Percentiles rank a stretch among this genome's conserved stretches.
Evolutionary conservation across 1,284 basidiomycete species (phyloP).

Genomic region (Gymnopus androsaceus): DNA sequence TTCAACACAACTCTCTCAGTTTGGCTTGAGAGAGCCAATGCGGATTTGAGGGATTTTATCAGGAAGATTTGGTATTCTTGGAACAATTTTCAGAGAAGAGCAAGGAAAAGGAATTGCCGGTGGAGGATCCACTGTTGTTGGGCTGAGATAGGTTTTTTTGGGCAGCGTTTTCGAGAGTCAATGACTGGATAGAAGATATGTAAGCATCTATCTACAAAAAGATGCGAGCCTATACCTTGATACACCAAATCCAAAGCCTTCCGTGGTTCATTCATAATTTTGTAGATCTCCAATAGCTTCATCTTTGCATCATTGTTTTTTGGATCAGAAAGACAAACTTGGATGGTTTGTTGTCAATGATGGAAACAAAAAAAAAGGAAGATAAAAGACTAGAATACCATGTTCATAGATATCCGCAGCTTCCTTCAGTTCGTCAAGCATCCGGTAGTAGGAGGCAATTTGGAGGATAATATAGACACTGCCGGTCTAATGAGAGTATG

Average conservation of each 20-base stretch:
- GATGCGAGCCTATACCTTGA: no score
- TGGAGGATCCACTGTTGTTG: conserved; percentile 21
- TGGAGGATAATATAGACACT: conserved; percentile 68
- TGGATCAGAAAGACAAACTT: conserved; percentile 76
- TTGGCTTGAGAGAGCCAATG: conserved; percentile 55
- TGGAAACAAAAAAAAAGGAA: neutral
- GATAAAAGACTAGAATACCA: conserved; percentile 52
- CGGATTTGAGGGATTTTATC: conserved; percentile 40
- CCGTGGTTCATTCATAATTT: conserved; percentile 76
- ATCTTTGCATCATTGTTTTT: conserved; percentile 81
- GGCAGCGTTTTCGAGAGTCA: conserved; percentile 60
- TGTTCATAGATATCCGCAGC: conserved; percentile 84
- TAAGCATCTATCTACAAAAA: no score
- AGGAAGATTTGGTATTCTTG: conserved; percentile 22
- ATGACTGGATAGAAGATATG: conserved; percentile 50
- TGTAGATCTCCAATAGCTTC: conserved; percentile 88
- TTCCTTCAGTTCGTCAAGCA: conserved; percentile 70
- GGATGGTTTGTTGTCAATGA: conserved; percentile 2
- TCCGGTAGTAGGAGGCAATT: conserved; percentile 75
- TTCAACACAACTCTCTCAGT: conserved; percentile 57
- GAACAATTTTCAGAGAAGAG: conserved; percentile 63
- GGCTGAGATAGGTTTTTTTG: conserved; percentile 28
- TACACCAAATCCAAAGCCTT: conserved; percentile 87
- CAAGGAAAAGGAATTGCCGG: conserved; percentile 37
- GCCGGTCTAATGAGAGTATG: conserved; percentile 50